Evolutionary conservation across 768 basidiomycete species (phyloP), one percentile per base, ranked within the genome.

Genomic region (Tulasnella calospora): DNA sequence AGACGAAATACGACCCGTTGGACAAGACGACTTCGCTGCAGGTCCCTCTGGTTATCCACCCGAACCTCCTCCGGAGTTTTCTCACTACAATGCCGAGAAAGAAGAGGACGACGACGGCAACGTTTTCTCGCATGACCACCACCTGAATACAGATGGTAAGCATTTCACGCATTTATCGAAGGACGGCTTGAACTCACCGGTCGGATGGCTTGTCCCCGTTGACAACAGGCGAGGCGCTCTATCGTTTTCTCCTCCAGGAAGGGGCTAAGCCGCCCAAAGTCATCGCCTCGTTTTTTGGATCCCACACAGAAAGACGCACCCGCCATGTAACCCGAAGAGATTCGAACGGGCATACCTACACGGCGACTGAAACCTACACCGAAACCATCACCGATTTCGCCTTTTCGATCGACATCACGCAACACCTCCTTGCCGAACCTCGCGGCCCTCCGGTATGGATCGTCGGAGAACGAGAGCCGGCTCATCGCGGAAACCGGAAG

Each of bases 341-440:
- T 13, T 3, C 30, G 27, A 41, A 74, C 46, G 72, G 47, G 0
- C n/a, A n/a, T 23, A 17, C 15, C 40, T 36, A 40, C 36, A 73
- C 71, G 27, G n/a, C 82, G 19, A 84, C 84, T 0, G 91, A 92
- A 79, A 82, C 83, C 30, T 88, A 91, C 82, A 88, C 87, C 10
- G 90, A 90, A 79, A 89, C 84, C 0, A 85, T 93, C 69, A 86
- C 87, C n/a, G 92, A 93, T 81, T 93, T 93, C 80, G 88, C 91
- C 81, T 93, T 93, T 82, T 86, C 82, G 80, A 89, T 93, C 82
- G 89, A 91, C 81, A 81, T 91, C 4, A 83, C 85, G 23, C 86
- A 85, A n/a, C 83, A 86, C 75, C 83, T 88, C 76, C 81, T 87
- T 40, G 27, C 67, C 19, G 55, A 79, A 15, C 74, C 61, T 1